A percentile compares a stretch with the other conserved stretches of the same genome.
Conservation (phyloP, 2,329 filamentous ascomycete species). For the Colletotrichum trifolii region DNA sequence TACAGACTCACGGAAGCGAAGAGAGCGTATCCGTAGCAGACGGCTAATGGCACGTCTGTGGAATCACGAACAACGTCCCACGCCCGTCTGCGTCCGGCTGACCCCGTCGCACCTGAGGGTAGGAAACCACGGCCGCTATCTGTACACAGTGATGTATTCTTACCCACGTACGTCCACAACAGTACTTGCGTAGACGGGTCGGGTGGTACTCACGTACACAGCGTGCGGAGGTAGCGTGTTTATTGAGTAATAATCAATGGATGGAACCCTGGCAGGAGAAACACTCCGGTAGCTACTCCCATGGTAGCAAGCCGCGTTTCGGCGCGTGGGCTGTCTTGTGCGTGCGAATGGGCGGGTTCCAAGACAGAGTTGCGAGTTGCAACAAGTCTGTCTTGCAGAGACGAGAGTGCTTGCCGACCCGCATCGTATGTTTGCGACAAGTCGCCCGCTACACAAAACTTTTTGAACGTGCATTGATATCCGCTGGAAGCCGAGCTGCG, state of each 20-base stretch:
- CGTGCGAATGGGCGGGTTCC: not conserved
- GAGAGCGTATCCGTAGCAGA: conserved; percentile 3
- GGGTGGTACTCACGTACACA: too few relatives aligned
- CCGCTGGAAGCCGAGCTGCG: not conserved
- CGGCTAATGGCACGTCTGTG: conserved; percentile 24
- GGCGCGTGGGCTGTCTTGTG: not conserved
- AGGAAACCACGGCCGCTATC: conserved; percentile 11
- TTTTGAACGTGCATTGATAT: not conserved
- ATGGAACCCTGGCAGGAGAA: conserved; percentile 8
- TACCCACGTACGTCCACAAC: conserved; percentile 4
- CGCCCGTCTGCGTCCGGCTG: not conserved
- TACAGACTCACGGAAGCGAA: conserved; percentile 3
- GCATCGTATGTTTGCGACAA: conserved; percentile 16
- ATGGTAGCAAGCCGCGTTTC: conserved; percentile 8
- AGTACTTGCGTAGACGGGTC: too few relatives aligned
- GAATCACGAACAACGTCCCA: conserved; percentile 6
- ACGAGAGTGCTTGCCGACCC: not conserved
- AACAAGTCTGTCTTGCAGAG: conserved; percentile 1
- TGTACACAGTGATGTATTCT: not conserved
- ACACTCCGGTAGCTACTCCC: conserved; percentile 10
- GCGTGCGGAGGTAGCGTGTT: too few relatives aligned
- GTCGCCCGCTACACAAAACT: not conserved
- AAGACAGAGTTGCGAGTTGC: not conserved
- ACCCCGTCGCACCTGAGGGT: conserved; percentile 12
- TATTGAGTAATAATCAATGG: too few relatives aligned